Percentiles rank a stretch among this genome's conserved stretches.
phyloP scores from a whole-genome alignment of 2,329 filamentous ascomycete species.

The Zarea fungicola region DNA sequence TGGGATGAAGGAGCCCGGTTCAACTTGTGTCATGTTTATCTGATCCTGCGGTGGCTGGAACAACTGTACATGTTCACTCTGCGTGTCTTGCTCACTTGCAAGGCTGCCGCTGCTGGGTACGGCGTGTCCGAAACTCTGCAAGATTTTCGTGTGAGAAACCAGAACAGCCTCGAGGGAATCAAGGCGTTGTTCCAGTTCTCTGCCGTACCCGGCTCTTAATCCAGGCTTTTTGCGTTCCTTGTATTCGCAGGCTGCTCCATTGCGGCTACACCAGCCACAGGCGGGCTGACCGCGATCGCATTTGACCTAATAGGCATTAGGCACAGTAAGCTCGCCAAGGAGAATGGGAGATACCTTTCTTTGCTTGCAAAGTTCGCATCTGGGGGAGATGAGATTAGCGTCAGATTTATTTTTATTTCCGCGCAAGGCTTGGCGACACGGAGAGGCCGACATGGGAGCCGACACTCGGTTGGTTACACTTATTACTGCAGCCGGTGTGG shows the following conservation, averaged over 20 bases:
- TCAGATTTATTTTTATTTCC: constrained; percentile 16
- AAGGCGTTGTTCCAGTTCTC: constrained; percentile 67
- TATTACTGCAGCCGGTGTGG: neutral
- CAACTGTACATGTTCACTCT: constrained; percentile 41
- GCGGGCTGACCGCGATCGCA: constrained; percentile 71
- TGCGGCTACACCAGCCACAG: constrained; percentile 63
- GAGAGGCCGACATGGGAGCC: neutral
- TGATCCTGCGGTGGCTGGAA: constrained; percentile 48
- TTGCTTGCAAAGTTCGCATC: constrained; percentile 74
- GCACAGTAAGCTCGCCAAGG: constrained; percentile 12
- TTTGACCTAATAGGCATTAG: constrained; percentile 50
- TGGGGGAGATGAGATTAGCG: constrained; percentile 38
- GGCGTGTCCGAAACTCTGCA: constrained; percentile 50
- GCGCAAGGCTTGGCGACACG: neutral
- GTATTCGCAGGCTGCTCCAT: constrained; percentile 60
- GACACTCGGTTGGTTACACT: no score
- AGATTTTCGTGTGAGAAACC: constrained; percentile 59
- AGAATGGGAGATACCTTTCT: constrained; percentile 56
- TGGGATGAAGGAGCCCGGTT: constrained; percentile 55
- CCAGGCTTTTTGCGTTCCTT: constrained; percentile 65
- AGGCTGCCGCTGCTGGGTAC: constrained; percentile 35
- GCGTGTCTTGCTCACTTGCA: constrained; percentile 52
- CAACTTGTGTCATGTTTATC: constrained; percentile 49
- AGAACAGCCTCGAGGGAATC: constrained; percentile 65
- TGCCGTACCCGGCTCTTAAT: constrained; percentile 62